Percentiles rank a stretch among this genome's conserved stretches.
These are phyloP conservation scores for Neurospora sp. DNA, from an alignment of 495 filamentous ascomycete genomes.

Conservation along the genomic window DNA sequence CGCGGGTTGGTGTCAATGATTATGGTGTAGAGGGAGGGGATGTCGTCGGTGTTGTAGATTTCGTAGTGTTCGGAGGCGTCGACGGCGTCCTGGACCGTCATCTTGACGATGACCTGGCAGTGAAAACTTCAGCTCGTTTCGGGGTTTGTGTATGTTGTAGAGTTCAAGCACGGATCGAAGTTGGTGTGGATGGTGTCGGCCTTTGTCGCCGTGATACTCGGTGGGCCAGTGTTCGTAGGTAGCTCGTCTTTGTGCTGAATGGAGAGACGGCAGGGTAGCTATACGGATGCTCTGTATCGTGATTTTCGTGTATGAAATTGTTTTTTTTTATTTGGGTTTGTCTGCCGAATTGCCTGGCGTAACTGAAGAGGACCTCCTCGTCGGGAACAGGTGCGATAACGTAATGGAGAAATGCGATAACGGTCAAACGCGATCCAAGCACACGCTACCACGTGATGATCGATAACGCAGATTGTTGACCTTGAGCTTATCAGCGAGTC, in stretches of 20 bases:
- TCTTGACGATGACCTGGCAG: constrained; percentile 5
- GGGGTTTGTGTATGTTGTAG: no score
- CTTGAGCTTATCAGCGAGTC: not conserved
- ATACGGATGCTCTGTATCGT: not conserved
- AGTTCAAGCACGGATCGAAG: not conserved
- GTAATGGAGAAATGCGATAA: not conserved
- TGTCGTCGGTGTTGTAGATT: constrained; percentile 47
- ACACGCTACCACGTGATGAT: not conserved
- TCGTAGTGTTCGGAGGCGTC: constrained; percentile 84
- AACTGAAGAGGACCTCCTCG: not conserved
- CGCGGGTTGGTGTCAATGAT: constrained; percentile 94
- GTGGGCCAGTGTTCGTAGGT: not conserved
- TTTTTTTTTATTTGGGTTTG: not conserved
- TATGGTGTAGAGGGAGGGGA: constrained; percentile 81
- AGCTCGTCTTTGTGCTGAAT: not conserved
- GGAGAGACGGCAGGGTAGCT: not conserved
- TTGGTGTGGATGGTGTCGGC: not conserved
- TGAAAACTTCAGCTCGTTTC: not conserved
- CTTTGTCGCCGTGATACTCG: not conserved
- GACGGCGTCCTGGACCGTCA: constrained; percentile 57
- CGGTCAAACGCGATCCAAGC: not conserved
- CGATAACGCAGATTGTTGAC: not conserved
- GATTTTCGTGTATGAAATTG: not conserved
- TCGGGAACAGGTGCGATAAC: not conserved
- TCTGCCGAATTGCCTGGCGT: not conserved